These are phyloP conservation scores for Conticribra weissflogii DNA, from an alignment of 108 stramenopile genomes.

Conservation along the genomic window DNA sequence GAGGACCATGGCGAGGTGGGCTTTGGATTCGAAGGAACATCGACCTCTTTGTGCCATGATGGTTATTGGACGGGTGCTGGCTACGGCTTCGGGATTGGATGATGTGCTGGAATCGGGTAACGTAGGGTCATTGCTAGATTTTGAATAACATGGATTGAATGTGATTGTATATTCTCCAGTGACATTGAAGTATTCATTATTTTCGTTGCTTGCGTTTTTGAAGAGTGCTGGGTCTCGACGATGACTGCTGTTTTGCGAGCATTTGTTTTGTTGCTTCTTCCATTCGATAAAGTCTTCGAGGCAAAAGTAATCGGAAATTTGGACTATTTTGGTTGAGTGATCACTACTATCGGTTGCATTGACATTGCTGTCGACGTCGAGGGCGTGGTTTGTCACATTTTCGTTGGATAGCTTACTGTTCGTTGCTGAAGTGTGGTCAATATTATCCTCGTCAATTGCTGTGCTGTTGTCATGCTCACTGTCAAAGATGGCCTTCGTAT, in stretches of 20 bases:
- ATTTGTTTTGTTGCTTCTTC: constrained; percentile 9
- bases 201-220: background rate
- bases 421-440: too few relatives aligned
- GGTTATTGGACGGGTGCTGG: constrained; percentile 39
- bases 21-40: constrained; percentile 71
- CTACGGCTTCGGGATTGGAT: background rate
- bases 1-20: constrained; percentile 47
- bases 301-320: constrained; percentile 37
- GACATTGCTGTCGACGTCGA: background rate
- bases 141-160: background rate
- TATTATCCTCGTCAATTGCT: too few relatives aligned
- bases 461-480: too few relatives aligned
- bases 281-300: constrained; percentile 36
- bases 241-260: background rate
- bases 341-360: too few relatives aligned
- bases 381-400: background rate
- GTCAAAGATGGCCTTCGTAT: too few relatives aligned
- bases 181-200: background rate
- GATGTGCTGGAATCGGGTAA: too few relatives aligned
- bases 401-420: too few relatives aligned
- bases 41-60: constrained; percentile 59
- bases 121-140: too few relatives aligned
- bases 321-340: background rate
- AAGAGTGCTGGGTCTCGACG: background rate
- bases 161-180: too few relatives aligned